Conservation (phyloP, 345 rosid genomes). For the Tarenaya hassleriana region DNA sequence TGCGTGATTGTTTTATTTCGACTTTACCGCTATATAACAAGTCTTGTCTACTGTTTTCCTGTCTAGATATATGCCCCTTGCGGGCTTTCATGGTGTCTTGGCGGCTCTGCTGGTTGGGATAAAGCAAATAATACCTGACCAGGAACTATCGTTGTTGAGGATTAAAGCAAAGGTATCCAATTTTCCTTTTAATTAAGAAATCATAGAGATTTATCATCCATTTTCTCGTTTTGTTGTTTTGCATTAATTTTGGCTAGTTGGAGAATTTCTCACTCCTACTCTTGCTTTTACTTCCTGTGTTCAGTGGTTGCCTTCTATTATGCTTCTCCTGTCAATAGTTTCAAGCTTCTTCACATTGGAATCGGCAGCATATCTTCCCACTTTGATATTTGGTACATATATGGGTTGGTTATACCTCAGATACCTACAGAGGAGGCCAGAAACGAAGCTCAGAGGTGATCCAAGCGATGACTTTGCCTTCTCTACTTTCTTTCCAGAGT, state of each 20-base stretch:
- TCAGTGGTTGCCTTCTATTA: conserved; percentile 94
- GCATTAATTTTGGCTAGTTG: neutral
- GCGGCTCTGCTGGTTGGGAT: conserved; percentile 88
- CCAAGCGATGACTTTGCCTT: conserved; percentile 92
- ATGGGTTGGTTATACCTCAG: conserved; percentile 92
- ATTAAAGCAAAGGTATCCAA: conserved; percentile 77
- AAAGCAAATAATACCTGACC: too few species aligned
- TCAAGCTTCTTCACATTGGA: conserved; percentile 69
- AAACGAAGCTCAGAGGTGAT: conserved; percentile 86
- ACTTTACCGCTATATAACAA: neutral
- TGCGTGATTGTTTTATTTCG: neutral
- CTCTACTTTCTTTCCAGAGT: conserved; percentile 89
- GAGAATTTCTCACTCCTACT: conserved; percentile 20
- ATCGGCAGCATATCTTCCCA: conserved; percentile 77
- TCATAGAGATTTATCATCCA: neutral
- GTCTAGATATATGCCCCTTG: conserved; percentile 86
- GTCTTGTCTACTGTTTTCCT: conserved; percentile 19
- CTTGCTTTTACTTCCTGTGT: conserved; percentile 23
- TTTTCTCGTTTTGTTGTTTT: conserved; percentile 10
- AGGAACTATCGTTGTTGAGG: conserved; percentile 63
- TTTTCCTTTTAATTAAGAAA: neutral
- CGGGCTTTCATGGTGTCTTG: conserved; percentile 91
- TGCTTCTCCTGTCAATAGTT: conserved; percentile 57
- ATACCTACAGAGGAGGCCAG: conserved; percentile 77
- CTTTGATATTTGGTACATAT: conserved; percentile 87